phyloP scores from a whole-genome alignment of 192 early-diverging fungal genomes.

The Dimargaris xerosporica region DNA sequence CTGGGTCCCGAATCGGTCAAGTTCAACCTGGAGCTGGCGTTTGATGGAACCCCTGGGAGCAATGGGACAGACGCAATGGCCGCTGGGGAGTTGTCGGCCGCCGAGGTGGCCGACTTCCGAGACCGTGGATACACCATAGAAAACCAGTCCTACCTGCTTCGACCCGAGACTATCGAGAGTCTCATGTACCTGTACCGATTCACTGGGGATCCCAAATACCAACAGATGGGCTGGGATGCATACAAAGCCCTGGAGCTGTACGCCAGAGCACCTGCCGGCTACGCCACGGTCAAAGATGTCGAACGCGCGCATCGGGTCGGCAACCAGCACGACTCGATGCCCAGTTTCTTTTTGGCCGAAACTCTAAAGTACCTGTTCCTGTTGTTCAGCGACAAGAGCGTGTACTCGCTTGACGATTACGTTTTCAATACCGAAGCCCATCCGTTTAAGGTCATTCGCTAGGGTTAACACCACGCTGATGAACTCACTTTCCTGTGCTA shows the following conservation, averaged over 20 bases:
- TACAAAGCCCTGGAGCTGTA: conserved; percentile 2
- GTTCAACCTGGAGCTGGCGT: conserved; percentile 22
- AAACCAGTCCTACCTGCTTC: conserved; percentile 36
- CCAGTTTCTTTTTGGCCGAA: conserved; percentile 85
- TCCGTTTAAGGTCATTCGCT: conserved; percentile 36
- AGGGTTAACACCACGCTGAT: too few species aligned
- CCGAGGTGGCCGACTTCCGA: neutral
- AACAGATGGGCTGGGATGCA: neutral
- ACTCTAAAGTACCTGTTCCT: conserved; percentile 92
- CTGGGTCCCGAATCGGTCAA: conserved; percentile 67
- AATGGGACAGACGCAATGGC: conserved; percentile 10
- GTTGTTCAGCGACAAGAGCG: conserved; percentile 53
- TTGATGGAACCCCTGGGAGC: conserved; percentile 9
- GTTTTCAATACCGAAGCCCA: conserved; percentile 96
- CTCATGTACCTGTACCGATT: conserved; percentile 71
- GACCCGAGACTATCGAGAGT: conserved; percentile 84
- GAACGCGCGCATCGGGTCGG: conserved; percentile 50
- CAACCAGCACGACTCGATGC: conserved; percentile 25
- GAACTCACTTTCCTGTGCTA: too few species aligned
- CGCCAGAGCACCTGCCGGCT: neutral
- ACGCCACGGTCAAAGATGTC: neutral
- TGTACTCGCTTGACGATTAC: conserved; percentile 59
- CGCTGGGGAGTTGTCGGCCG: neutral
- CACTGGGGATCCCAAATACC: conserved; percentile 69
- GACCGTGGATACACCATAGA: neutral